These are phyloP conservation scores for Chrysanthemum seticuspe DNA, from an alignment of 129 eudicot genomes.

Conservation along the genomic window DNA sequence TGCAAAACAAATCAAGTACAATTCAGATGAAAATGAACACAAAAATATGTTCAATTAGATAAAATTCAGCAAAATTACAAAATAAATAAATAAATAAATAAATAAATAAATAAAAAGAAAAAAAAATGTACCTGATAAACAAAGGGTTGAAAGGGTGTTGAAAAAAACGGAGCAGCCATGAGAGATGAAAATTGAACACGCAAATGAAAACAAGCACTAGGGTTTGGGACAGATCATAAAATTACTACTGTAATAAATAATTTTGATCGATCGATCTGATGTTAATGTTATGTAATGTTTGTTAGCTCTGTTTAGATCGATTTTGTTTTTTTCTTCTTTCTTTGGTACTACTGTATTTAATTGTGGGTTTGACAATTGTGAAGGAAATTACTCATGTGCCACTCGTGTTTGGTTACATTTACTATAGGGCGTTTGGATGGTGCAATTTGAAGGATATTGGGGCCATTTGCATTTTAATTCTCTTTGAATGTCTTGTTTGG, in stretches of 20 bases:
- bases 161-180: conserved; percentile 96
- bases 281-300: neutral
- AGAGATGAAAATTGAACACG: conserved; percentile 5
- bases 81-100: too few species aligned
- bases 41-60: neutral
- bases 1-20: neutral
- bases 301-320: neutral
- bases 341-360: too few species aligned
- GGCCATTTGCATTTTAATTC: too few species aligned
- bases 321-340: neutral
- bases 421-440: too few species aligned
- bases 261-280: conserved; percentile 19
- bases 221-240: conserved; percentile 24
- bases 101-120: too few species aligned
- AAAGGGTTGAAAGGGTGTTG: conserved; percentile 88
- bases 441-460: too few species aligned
- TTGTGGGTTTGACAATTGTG: too few species aligned
- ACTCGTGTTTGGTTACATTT: too few species aligned
- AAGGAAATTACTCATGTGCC: too few species aligned
- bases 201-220: neutral
- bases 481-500: too few species aligned
- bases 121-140: conserved; percentile 88
- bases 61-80: too few species aligned
- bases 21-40: neutral
- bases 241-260: conserved; percentile 16